These are phyloP conservation scores for Colletotrichum sansevieriae DNA, from an alignment of 2,329 filamentous ascomycete species.

Conservation along the genomic window DNA sequence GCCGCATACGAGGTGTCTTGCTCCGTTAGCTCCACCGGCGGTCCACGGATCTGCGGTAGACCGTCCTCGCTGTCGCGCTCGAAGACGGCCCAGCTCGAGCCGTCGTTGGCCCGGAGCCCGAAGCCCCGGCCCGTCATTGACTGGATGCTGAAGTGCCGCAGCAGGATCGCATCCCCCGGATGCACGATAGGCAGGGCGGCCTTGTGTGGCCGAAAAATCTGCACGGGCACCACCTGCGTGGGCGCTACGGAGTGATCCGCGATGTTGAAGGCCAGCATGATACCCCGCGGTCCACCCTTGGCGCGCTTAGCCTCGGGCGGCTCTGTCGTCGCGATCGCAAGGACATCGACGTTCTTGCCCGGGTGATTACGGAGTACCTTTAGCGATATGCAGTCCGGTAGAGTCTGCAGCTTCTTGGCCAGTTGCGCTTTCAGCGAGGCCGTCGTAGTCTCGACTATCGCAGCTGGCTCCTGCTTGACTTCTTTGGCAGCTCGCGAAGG, in stretches of 20 bases:
- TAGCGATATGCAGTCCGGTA: constrained; percentile 67
- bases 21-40: constrained; percentile 68
- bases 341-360: constrained; percentile 63
- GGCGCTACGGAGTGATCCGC: constrained; percentile 69
- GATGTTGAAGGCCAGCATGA: constrained; percentile 69
- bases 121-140: constrained; percentile 68
- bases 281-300: constrained; percentile 70
- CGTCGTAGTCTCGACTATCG: constrained; percentile 6
- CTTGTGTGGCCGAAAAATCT: constrained; percentile 71
- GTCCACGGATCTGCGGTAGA: constrained; percentile 68
- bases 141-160: constrained; percentile 68
- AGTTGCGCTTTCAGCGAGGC: constrained; percentile 59
- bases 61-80: constrained; percentile 56
- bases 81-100: constrained; percentile 73
- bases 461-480: background rate
- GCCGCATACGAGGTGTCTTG: constrained; percentile 64
- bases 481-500: constrained; percentile 43
- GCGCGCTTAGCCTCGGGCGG: constrained; percentile 66
- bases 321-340: constrained; percentile 66
- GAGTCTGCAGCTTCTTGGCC: constrained; percentile 58
- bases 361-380: constrained; percentile 64
- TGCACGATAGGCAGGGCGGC: constrained; percentile 67
- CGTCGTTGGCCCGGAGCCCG: constrained; percentile 66
- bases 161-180: constrained; percentile 69
- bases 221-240: constrained; percentile 64